phyloP scores from a whole-genome alignment of 2,329 filamentous ascomycete genomes.

The Triangularia setosa region DNA sequence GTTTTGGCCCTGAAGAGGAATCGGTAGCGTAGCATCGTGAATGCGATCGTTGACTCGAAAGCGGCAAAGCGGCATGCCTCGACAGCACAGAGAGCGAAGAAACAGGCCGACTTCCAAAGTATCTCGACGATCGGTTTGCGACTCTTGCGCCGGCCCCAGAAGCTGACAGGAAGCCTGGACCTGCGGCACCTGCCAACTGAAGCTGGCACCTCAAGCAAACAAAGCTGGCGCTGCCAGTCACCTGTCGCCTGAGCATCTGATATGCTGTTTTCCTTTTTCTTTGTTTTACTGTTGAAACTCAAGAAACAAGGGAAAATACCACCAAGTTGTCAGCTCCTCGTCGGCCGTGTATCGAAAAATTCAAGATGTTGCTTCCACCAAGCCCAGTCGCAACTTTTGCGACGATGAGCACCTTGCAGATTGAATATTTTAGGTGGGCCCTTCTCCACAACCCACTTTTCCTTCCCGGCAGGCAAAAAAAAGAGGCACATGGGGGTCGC shows the following conservation, averaged over 20 bases:
- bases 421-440: conserved; percentile 24
- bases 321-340: background rate
- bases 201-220: conserved; percentile 40
- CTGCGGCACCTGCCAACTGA: conserved; percentile 29
- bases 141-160: conserved; percentile 5
- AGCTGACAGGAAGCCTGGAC: background rate
- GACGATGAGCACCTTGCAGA: conserved; percentile 7
- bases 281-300: background rate
- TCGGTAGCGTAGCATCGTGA: background rate
- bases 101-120: background rate
- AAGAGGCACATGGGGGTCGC: background rate
- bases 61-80: background rate
- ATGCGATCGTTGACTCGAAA: background rate
- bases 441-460: background rate
- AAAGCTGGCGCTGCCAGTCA: conserved; percentile 32
- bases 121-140: conserved; percentile 8
- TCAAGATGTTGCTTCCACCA: background rate
- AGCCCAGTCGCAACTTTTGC: background rate
- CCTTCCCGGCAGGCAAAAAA: background rate
- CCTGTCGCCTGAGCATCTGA: conserved; percentile 34
- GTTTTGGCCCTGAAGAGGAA: background rate
- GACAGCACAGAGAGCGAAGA: background rate
- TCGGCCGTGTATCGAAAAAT: background rate
- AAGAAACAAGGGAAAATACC: background rate
- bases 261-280: background rate